These are phyloP conservation scores for Adansonia grandidieri DNA, from an alignment of 441 rosid genomes.

Conservation along the genomic window DNA sequence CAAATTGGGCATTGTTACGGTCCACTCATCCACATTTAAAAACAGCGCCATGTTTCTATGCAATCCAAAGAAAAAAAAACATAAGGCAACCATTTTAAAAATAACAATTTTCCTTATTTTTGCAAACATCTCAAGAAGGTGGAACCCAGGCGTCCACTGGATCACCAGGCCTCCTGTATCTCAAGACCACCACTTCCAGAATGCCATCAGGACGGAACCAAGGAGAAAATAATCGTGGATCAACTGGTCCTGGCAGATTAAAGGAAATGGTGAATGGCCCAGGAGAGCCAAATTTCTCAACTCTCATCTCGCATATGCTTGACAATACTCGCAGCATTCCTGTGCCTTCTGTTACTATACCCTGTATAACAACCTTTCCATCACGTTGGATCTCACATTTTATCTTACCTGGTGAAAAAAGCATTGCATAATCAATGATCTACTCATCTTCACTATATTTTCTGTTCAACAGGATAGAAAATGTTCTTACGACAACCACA, in stretches of 20 bases:
- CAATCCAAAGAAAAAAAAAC: background rate
- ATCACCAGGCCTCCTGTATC: slow-evolving; percentile 33
- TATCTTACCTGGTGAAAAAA: slow-evolving; percentile 50
- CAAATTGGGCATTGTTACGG: background rate
- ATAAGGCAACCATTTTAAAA: background rate
- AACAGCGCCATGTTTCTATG: background rate
- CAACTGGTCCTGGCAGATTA: slow-evolving; percentile 85
- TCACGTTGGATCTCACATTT: slow-evolving; percentile 55
- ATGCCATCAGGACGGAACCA: slow-evolving; percentile 63
- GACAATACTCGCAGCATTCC: slow-evolving; percentile 40
- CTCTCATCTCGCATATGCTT: slow-evolving; percentile 48
- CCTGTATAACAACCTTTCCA: slow-evolving; percentile 65
- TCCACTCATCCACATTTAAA: background rate
- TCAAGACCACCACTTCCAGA: slow-evolving; percentile 72
- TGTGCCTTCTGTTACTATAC: slow-evolving; percentile 45
- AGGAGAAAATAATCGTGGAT: slow-evolving; percentile 64
- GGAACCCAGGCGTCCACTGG: slow-evolving; percentile 26
- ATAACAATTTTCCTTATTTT: background rate
- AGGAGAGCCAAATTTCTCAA: slow-evolving; percentile 57
- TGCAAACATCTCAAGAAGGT: slow-evolving; percentile 4
- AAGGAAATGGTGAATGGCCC: slow-evolving; percentile 74
- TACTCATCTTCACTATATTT: background rate
- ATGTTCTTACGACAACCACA: background rate
- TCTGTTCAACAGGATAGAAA: slow-evolving; percentile 5
- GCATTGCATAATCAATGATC: slow-evolving; percentile 22